These are phyloP conservation scores for Geotrichum fermentans DNA, from an alignment of 1,139 yeast species.

Conservation along the genomic window DNA sequence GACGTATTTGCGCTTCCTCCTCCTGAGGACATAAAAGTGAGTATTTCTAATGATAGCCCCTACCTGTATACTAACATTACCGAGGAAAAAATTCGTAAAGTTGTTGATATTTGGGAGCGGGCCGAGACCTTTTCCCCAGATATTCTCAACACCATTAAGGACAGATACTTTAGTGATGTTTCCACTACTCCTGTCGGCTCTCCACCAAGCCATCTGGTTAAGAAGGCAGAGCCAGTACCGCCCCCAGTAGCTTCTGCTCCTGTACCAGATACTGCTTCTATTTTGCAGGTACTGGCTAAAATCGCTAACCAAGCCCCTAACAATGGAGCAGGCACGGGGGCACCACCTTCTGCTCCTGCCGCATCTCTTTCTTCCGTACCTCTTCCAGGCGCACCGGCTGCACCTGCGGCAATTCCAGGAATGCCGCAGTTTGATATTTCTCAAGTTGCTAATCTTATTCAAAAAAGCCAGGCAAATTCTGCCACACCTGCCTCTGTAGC, in stretches of 20 bases:
- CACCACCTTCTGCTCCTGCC: slow-evolving; percentile 3
- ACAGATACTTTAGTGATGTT: slow-evolving; percentile 46
- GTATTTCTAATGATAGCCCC: slow-evolving; percentile 37
- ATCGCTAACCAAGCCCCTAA: slow-evolving; percentile 37
- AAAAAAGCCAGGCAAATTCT: slow-evolving; percentile 13
- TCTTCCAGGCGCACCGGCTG: slow-evolving; percentile 26
- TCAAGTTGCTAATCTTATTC: slow-evolving; percentile 21
- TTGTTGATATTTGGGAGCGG: slow-evolving; percentile 89
- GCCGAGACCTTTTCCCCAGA: slow-evolving; percentile 68
- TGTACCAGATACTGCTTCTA: slow-evolving; percentile 38
- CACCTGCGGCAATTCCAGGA: slow-evolving; percentile 22
- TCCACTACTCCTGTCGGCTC: slow-evolving; percentile 48
- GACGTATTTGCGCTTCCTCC: slow-evolving; percentile 31
- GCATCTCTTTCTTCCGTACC: slow-evolving; percentile 27
- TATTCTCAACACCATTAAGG: slow-evolving; percentile 51
- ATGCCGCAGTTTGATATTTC: slow-evolving; percentile 16
- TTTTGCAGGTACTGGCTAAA: slow-evolving; percentile 39
- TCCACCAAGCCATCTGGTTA: slow-evolving; percentile 26
- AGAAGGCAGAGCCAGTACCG: slow-evolving; percentile 39
- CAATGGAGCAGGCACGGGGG: slow-evolving; percentile 3
- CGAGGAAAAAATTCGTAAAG: slow-evolving; percentile 68
- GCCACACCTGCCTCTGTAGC: slow-evolving; percentile 19
- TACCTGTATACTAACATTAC: slow-evolving; percentile 22
- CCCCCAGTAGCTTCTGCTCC: slow-evolving; percentile 34
- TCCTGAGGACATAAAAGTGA: slow-evolving; percentile 30